These are phyloP conservation scores for Podosphaera aphanis DNA, from an alignment of 2,329 filamentous ascomycete genomes.

Conservation along the genomic window DNA sequence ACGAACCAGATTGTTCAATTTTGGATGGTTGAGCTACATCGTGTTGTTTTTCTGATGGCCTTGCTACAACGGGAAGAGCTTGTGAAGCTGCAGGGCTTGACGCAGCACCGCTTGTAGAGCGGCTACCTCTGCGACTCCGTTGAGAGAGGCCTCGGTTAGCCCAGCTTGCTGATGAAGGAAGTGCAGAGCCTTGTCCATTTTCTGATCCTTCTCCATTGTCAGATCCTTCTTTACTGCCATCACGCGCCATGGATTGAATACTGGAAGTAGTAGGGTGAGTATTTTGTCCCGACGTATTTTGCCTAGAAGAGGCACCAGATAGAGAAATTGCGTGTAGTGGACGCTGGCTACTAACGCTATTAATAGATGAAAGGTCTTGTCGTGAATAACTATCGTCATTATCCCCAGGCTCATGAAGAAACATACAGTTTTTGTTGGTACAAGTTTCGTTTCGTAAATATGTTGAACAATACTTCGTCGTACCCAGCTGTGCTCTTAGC, in stretches of 20 bases:
- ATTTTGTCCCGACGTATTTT: constrained; percentile 18
- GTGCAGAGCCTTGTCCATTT: constrained; percentile 57
- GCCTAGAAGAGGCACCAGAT: constrained; percentile 30
- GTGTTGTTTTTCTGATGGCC: constrained; percentile 23
- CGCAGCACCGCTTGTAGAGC: constrained; percentile 58
- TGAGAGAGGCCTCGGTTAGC: constrained; percentile 45
- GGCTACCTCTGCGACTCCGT: constrained; percentile 48
- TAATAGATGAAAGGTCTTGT: constrained; percentile 85
- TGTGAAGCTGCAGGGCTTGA: constrained; percentile 58
- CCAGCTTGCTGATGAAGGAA: constrained; percentile 88
- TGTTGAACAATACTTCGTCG: constrained; percentile 95
- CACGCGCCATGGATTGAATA: constrained; percentile 46
- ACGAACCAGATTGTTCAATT: background rate
- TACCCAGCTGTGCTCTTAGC: constrained; percentile 58
- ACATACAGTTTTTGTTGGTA: constrained; percentile 92
- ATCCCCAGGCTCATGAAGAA: constrained; percentile 92
- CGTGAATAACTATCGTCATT: constrained; percentile 91
- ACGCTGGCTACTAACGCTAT: constrained; percentile 60
- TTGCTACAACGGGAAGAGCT: constrained; percentile 29
- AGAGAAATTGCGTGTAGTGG: constrained; percentile 30
- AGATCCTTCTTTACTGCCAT: constrained; percentile 56
- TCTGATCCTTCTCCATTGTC: constrained; percentile 51
- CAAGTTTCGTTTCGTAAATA: constrained; percentile 88
- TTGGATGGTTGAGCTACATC: constrained; percentile 4
- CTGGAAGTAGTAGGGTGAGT: constrained; percentile 15